phyloP scores from a whole-genome alignment of 73 alveolate genomes.

The Stentor roeselii region DNA sequence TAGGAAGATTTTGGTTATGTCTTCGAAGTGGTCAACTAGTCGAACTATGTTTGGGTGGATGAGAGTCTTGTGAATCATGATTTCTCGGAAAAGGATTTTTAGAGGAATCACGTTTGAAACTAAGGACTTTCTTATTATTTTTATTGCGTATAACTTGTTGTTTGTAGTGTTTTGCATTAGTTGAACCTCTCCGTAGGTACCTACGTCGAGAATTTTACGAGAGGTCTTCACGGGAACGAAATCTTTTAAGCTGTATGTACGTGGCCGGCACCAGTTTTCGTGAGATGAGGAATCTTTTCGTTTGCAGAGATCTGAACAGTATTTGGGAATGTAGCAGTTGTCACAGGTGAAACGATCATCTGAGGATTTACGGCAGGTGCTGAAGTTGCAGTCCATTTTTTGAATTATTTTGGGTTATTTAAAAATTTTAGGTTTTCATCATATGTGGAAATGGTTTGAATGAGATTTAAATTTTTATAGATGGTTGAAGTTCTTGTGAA shows the following conservation, averaged over 20 bases:
- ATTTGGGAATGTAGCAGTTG: neutral
- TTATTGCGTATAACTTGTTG: neutral
- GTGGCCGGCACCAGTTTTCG: neutral
- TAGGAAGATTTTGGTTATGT: conserved; percentile 30
- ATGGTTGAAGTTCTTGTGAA: no score
- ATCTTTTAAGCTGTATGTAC: neutral
- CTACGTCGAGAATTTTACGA: neutral
- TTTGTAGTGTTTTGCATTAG: neutral
- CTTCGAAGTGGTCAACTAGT: conserved; percentile 61
- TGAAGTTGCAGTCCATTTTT: neutral
- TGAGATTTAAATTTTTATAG: no score
- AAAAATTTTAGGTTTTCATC: no score
- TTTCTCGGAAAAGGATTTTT: conserved; percentile 65
- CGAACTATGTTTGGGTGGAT: conserved; percentile 65
- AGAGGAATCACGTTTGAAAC: conserved; percentile 52
- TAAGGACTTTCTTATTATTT: conserved; percentile 32
- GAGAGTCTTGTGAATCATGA: conserved; percentile 48
- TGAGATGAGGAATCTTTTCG: neutral
- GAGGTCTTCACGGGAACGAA: neutral
- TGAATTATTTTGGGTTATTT: no score
- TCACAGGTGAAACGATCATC: neutral
- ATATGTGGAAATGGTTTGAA: no score
- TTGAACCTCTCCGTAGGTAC: conserved; percentile 11
- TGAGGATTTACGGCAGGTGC: neutral
- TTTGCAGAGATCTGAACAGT: neutral